These are phyloP conservation scores for Fusarium nelsonii DNA, from an alignment of 2,329 filamentous ascomycete species.

Conservation along the genomic window DNA sequence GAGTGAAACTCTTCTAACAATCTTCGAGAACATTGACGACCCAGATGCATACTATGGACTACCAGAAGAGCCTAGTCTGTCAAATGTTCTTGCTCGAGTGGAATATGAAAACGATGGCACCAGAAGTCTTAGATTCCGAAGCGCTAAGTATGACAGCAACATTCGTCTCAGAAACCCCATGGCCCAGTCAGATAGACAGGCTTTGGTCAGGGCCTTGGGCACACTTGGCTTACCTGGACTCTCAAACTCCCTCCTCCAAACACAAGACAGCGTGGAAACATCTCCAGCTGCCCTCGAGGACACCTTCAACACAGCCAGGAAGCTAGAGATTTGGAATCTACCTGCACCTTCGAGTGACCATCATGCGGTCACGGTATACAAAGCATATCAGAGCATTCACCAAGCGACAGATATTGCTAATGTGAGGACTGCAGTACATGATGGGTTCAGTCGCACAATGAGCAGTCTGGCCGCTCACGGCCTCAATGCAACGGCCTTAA, in stretches of 20 bases:
- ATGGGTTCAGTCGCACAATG: conserved; percentile 72
- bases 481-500: conserved; percentile 64
- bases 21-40: conserved; percentile 94
- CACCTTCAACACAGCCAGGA: conserved; percentile 83
- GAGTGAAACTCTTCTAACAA: conserved; percentile 77
- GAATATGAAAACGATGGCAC: conserved; percentile 90
- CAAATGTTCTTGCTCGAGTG: conserved; percentile 82
- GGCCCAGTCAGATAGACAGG: conserved; percentile 71
- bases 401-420: conserved; percentile 69
- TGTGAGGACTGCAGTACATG: conserved; percentile 70
- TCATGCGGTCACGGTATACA: conserved; percentile 79
- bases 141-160: conserved; percentile 90
- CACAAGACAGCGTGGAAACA: conserved; percentile 70
- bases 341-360: conserved; percentile 75
- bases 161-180: conserved; percentile 71
- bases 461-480: conserved; percentile 63
- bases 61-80: conserved; percentile 79
- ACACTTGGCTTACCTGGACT: conserved; percentile 87
- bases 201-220: conserved; percentile 81
- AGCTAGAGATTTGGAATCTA: conserved; percentile 92
- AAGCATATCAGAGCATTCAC: conserved; percentile 82
- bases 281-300: conserved; percentile 73
- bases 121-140: conserved; percentile 90
- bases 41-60: conserved; percentile 96
- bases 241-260: conserved; percentile 81